Percentiles rank a stretch among this genome's conserved stretches.
Conservation (phyloP, 139 green algal genomes). For the Micractinium conductrix region DNA sequence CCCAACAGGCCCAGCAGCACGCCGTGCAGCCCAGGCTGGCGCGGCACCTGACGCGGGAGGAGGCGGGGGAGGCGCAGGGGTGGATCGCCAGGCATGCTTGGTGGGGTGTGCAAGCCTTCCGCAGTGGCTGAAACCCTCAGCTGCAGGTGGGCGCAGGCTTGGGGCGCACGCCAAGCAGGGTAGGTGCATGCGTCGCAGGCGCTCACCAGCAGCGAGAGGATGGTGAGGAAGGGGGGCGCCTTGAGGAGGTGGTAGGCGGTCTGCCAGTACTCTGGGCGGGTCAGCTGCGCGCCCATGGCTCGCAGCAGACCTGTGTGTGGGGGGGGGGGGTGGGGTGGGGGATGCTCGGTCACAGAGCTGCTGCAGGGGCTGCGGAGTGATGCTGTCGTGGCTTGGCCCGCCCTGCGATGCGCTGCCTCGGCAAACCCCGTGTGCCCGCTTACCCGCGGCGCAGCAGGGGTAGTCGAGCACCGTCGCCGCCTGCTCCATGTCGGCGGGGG, state of each 20-base stretch:
- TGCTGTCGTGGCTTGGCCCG: too few species aligned
- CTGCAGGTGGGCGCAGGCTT: too few species aligned
- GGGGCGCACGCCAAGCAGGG: too few species aligned
- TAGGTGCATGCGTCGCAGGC: too few species aligned
- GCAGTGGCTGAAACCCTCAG: too few species aligned
- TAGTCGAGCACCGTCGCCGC: slow-evolving; percentile 24
- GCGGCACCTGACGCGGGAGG: slow-evolving; percentile 38
- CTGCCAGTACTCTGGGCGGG: slow-evolving; percentile 47
- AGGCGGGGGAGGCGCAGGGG: slow-evolving; percentile 52
- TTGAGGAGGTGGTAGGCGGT: slow-evolving; percentile 42
- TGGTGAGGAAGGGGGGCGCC: slow-evolving; percentile 45
- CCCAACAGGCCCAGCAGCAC: slow-evolving; percentile 39
- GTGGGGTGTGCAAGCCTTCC: too few species aligned
- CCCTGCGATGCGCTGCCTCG: too few species aligned
- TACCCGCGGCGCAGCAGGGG: slow-evolving; percentile 44
- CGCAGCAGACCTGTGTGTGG: slow-evolving; percentile 39
- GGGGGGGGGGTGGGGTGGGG: neutral
- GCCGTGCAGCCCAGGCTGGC: slow-evolving; percentile 48
- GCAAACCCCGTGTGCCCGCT: too few species aligned
- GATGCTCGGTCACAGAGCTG: neutral
- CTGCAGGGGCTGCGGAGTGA: neutral
- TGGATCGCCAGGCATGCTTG: too few species aligned
- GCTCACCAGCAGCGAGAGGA: slow-evolving; percentile 44
- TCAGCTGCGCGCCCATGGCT: slow-evolving; percentile 31
- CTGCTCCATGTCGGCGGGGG: slow-evolving; percentile 3